Conservation (phyloP, 2,329 filamentous ascomycete species). For the Tolypocladium tundrense region DNA sequence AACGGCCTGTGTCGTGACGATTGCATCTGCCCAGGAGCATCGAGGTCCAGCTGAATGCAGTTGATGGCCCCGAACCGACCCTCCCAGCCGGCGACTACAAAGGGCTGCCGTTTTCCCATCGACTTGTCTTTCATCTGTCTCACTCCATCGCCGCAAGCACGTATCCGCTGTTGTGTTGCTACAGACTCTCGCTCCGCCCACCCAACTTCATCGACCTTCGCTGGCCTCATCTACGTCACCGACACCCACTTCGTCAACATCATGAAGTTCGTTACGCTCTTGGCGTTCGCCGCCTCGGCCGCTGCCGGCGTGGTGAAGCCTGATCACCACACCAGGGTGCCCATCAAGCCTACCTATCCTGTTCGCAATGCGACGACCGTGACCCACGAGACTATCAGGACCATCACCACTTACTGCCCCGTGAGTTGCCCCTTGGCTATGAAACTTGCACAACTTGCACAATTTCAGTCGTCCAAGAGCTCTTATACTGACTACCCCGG, state of each 20-base stretch:
- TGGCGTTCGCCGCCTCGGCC: slow-evolving; percentile 10
- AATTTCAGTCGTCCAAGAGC: no score
- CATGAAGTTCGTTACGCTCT: slow-evolving; percentile 24
- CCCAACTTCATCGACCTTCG: slow-evolving; percentile 9
- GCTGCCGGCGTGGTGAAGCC: neutral
- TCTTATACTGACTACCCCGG: neutral
- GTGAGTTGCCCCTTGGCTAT: slow-evolving; percentile 16
- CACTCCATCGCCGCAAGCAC: neutral
- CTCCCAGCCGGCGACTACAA: slow-evolving; percentile 6
- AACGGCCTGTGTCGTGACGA: neutral
- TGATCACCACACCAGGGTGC: neutral
- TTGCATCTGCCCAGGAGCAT: neutral
- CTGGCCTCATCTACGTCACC: slow-evolving; percentile 1
- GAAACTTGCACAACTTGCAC: neutral
- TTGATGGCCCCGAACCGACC: neutral
- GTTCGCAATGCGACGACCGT: neutral
- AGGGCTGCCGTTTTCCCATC: slow-evolving; percentile 5
- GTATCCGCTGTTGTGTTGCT: neutral
- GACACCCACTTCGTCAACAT: slow-evolving; percentile 7
- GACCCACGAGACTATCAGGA: slow-evolving; percentile 15
- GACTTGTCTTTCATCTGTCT: neutral
- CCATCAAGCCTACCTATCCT: neutral
- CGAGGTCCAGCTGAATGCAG: slow-evolving; percentile 4
- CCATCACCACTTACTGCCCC: slow-evolving; percentile 33
- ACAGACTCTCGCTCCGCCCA: neutral